A percentile compares a stretch with the other conserved stretches of the same genome.
Conservation (phyloP, 2,329 filamentous ascomycete genomes). For the Aspergillus brasiliensis region DNA sequence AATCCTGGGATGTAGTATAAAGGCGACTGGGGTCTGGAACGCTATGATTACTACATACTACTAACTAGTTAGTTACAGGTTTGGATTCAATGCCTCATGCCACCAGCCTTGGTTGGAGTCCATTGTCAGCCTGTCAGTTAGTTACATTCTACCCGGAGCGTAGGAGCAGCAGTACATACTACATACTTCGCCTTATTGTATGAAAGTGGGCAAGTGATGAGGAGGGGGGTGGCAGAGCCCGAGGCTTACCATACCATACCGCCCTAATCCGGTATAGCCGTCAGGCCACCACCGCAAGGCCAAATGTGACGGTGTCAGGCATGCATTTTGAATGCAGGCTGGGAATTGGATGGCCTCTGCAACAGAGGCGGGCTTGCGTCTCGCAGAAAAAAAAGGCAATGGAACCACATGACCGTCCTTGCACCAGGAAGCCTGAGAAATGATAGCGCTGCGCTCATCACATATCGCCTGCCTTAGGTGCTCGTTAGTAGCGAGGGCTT, state of each 20-base stretch:
- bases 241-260: background rate
- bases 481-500: background rate
- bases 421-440: background rate
- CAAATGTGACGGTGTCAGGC: slow-evolving; percentile 10
- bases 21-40: slow-evolving; percentile 4
- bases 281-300: background rate
- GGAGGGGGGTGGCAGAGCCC: too few relatives aligned
- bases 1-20: background rate
- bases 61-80: too few relatives aligned
- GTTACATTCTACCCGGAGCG: too few relatives aligned
- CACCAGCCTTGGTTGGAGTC: background rate
- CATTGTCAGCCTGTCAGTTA: too few relatives aligned
- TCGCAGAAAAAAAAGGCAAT: background rate
- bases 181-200: too few relatives aligned
- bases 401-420: slow-evolving; percentile 9
- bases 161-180: too few relatives aligned
- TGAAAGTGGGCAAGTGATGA: too few relatives aligned
- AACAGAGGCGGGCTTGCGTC: background rate
- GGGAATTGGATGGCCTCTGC: background rate
- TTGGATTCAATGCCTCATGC: background rate
- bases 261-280: background rate
- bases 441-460: background rate
- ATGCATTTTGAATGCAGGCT: slow-evolving; percentile 4
- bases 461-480: background rate
- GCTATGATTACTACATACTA: background rate